These are phyloP conservation scores for Yamadazyma endophytica DNA, from an alignment of 805 yeast species.

Conservation along the genomic window DNA sequence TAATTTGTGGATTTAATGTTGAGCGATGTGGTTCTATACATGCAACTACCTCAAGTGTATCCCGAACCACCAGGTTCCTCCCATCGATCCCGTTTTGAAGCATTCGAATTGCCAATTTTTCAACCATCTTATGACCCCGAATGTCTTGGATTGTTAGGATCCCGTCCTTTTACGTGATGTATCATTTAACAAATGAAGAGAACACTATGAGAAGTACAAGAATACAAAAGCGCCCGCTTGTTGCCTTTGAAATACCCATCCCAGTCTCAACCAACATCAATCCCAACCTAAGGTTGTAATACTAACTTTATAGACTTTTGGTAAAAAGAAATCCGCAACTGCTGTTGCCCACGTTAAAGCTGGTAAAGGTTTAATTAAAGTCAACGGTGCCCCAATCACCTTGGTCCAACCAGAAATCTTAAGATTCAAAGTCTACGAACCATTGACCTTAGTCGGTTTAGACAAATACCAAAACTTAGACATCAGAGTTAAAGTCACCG, in stretches of 20 bases:
- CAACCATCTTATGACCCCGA: no score
- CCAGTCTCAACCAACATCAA: background rate
- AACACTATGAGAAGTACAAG: no score
- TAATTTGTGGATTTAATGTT: no score
- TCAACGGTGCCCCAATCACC: slow-evolving; percentile 99
- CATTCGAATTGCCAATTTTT: no score
- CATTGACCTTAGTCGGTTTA: slow-evolving; percentile 95
- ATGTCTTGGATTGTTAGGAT: no score
- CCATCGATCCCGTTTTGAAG: no score
- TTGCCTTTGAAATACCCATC: background rate
- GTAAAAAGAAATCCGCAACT: slow-evolving; percentile 99
- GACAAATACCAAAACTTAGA: slow-evolving; percentile 98
- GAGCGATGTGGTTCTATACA: no score
- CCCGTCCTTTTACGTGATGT: no score
- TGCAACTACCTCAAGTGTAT: no score
- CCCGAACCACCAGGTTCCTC: no score
- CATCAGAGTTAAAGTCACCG: slow-evolving; percentile 98
- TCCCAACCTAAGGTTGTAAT: background rate
- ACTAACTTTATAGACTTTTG: slow-evolving; percentile 76
- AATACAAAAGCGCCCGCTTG: no score
- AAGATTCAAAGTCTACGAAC: slow-evolving; percentile 99
- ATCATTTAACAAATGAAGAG: no score
- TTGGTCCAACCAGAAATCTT: slow-evolving; percentile 98
- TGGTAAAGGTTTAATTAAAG: slow-evolving; percentile 99
- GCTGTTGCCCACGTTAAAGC: slow-evolving; percentile 99